Evolutionary conservation across 169 alveolate species (phyloP).

Genomic region (Plasmodium fragile): DNA sequence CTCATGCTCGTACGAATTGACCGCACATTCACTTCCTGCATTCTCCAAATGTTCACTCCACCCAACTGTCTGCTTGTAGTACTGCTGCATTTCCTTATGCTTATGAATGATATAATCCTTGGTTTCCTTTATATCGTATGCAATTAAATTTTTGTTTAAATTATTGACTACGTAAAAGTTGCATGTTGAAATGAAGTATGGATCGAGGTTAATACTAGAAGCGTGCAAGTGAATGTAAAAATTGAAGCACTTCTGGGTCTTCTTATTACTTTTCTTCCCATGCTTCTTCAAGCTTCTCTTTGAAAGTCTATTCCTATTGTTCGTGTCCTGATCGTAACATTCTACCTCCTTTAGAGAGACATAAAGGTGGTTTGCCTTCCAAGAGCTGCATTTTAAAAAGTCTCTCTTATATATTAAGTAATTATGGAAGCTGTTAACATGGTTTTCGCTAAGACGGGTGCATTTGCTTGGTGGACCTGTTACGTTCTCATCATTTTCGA

Average conservation of each 20-base stretch:
- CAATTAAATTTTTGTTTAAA: slow-evolving; percentile 55
- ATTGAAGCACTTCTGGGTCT: slow-evolving; percentile 15
- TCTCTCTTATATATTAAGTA: slow-evolving; percentile 67
- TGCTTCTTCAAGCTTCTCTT: background rate
- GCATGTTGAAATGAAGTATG: slow-evolving; percentile 50
- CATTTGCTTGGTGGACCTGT: background rate
- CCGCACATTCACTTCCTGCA: background rate
- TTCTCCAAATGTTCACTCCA: background rate
- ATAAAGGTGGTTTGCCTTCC: slow-evolving; percentile 55
- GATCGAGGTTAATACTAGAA: slow-evolving; percentile 46
- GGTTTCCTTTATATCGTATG: slow-evolving; percentile 51
- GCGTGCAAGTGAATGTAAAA: slow-evolving; percentile 44
- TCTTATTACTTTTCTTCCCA: background rate
- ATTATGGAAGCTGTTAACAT: slow-evolving; percentile 31
- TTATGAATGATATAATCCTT: slow-evolving; percentile 30
- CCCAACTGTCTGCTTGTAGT: slow-evolving; percentile 19
- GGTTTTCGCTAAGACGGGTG: background rate
- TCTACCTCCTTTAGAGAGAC: slow-evolving; percentile 22
- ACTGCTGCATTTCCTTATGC: slow-evolving; percentile 9
- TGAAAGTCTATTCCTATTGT: background rate
- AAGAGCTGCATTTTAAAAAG: slow-evolving; percentile 33
- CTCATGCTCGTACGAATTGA: background rate
- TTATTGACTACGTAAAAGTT: slow-evolving; percentile 52
- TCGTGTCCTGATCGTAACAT: background rate
- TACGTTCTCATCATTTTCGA: background rate